Conservation (phyloP, 2,329 filamentous ascomycete genomes). For the Fusarium stilboides region DNA sequence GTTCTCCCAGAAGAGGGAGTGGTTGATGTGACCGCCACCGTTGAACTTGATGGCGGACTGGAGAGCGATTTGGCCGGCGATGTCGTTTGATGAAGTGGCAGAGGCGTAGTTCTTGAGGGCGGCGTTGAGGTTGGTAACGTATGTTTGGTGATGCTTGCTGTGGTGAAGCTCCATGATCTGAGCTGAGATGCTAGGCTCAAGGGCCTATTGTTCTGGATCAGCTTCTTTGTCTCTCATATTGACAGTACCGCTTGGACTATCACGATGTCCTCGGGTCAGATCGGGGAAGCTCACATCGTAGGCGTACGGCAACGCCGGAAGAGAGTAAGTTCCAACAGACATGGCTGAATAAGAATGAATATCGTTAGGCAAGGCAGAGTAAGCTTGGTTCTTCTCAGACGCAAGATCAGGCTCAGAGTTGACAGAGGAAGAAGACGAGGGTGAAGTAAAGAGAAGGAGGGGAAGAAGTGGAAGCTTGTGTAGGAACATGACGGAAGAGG, state of each 20-base stretch:
- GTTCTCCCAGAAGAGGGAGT: constrained; percentile 93
- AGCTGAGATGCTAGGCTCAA: constrained; percentile 81
- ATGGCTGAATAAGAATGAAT: constrained; percentile 46
- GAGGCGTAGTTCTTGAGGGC: constrained; percentile 72
- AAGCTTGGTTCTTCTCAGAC: constrained; percentile 15
- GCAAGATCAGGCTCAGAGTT: constrained; percentile 4
- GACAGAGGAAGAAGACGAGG: constrained; percentile 13
- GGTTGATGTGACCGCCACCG: constrained; percentile 93
- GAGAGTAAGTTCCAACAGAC: constrained; percentile 66
- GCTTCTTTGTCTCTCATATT: background rate
- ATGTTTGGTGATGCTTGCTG: constrained; percentile 83
- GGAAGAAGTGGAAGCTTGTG: constrained; percentile 30
- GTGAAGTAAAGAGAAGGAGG: constrained; percentile 35
- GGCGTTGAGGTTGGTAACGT: constrained; percentile 82
- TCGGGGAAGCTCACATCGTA: constrained; percentile 72
- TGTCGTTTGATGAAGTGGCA: constrained; percentile 70
- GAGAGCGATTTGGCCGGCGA: constrained; percentile 76
- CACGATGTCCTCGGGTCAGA: background rate
- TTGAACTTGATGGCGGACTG: constrained; percentile 86
- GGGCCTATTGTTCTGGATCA: constrained; percentile 63
- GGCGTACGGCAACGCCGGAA: constrained; percentile 77
- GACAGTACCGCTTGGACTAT: background rate
- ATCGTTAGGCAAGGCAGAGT: constrained; percentile 2
- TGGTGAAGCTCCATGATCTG: constrained; percentile 89
- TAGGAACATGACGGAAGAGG: constrained; percentile 26